Conservation (phyloP, 208 protist species). For the Kentomonas sorsogonicus region DNA sequence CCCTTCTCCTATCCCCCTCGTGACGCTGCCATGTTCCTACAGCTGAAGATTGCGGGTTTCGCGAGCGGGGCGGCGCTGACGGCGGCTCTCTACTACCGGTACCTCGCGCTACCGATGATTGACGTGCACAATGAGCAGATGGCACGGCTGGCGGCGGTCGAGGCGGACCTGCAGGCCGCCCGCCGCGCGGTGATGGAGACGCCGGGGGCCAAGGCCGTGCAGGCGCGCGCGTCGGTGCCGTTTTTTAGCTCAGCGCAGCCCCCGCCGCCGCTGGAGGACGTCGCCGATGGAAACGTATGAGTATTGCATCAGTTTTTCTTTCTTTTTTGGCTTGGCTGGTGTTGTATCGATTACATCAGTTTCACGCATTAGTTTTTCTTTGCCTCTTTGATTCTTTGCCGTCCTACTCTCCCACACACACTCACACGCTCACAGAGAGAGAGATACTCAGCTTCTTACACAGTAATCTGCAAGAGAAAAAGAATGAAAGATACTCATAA, state of each 20-base stretch:
- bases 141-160: constrained; percentile 24
- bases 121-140: constrained; percentile 22
- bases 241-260: no score
- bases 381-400: constrained; percentile 1
- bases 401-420: neutral
- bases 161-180: constrained; percentile 15
- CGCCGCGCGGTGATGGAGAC: no score
- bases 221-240: neutral
- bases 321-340: neutral
- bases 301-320: neutral
- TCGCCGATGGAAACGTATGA: no score
- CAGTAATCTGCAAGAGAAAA: neutral
- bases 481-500: neutral
- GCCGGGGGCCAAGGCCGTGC: neutral
- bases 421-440: neutral
- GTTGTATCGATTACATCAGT: neutral
- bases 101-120: constrained; percentile 24
- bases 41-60: constrained; percentile 16
- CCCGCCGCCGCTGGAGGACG: no score
- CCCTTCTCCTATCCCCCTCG: neutral
- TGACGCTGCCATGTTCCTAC: neutral
- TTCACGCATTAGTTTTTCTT: neutral
- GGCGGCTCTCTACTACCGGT: constrained; percentile 26
- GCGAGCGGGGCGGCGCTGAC: constrained; percentile 18
- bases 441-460: neutral